These are phyloP conservation scores for Blepharisma japonicum DNA, from an alignment of 73 alveolate genomes.

Conservation along the genomic window DNA sequence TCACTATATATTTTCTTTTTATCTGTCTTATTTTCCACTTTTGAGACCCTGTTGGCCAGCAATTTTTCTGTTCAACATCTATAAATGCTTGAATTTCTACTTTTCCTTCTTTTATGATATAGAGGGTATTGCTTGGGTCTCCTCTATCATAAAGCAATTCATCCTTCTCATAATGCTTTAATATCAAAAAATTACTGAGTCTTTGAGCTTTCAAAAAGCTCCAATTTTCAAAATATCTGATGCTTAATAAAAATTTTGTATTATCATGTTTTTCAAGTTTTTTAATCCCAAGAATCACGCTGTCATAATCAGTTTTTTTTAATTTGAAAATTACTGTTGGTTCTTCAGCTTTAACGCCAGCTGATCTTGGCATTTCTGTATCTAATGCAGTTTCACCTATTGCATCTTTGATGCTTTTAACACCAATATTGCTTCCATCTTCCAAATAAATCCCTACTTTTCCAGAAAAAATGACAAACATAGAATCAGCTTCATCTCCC, in stretches of 20 bases:
- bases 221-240: not conserved
- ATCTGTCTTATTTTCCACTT: slow-evolving; percentile 4
- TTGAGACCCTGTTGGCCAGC: slow-evolving; percentile 21
- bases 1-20: not conserved
- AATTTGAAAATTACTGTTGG: not conserved
- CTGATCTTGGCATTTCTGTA: not conserved
- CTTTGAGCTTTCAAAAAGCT: not conserved
- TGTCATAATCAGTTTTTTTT: not conserved
- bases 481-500: not conserved
- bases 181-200: not conserved
- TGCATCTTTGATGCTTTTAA: not conserved
- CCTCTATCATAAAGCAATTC: slow-evolving; percentile 40
- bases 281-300: not conserved
- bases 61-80: not conserved
- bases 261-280: not conserved
- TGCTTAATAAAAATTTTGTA: not conserved
- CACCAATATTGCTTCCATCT: not conserved
- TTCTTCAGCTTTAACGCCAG: not conserved
- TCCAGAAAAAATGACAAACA: slow-evolving; percentile 7
- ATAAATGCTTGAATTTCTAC: slow-evolving; percentile 31
- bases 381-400: slow-evolving; percentile 13
- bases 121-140: slow-evolving; percentile 43
- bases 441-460: slow-evolving; percentile 16
- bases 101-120: slow-evolving; percentile 46
- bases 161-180: slow-evolving; percentile 31